Base-by-base conservation (phyloP, 441 rosid species). In the Flueggea neowawraea region DNA sequence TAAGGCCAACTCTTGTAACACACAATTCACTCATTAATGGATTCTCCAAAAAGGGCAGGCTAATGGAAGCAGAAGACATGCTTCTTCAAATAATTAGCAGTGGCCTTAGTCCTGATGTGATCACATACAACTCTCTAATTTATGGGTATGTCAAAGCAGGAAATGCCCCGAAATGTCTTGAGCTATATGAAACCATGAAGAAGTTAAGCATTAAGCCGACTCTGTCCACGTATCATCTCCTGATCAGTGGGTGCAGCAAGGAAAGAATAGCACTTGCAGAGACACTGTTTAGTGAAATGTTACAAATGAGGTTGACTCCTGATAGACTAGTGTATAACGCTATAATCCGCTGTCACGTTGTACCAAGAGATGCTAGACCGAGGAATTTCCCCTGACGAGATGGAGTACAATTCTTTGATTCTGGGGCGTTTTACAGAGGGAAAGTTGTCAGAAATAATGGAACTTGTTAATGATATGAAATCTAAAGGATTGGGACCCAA, bases 21-120 rank as follows among this genome's bases (percentile, higher is more conserved):
- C 89, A 86, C 68, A 92, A 90, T 68, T 66, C 82, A 17, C 88
- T 92, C 50, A 80, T 89, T 54, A 66, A 77, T 22, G 89, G 95
- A 47, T 76, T 87, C 51, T 80, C 85, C 77, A 82, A 81, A 71
- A 70, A 17, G 39, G 81, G 81, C 22, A 82, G 64, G 73, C 32
- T 84, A 68, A 54, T 10, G 12, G 89, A 85, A 74, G 98, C 91
- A 31, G 95, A 91, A 75, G 81, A 78, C 51, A 47, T 85, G 70
- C 66, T 91, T 71, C 63, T 41, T 45, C 75, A 67, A 68, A 80
- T 91, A 50, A 61, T 61, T 4, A 78, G 67, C 16, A 73, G 65
- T 57, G 89, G 91, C 36, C 74, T 75, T 69, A 54, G 54, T 61
- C 86, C 94, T 52, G 96, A 92, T 74, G 80, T 80, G 31, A 75